A percentile compares a stretch with the other conserved stretches of the same genome.
Evolutionary conservation across 2,329 filamentous ascomycete species (phyloP).

Genomic region (Exophiala bonariae): DNA sequence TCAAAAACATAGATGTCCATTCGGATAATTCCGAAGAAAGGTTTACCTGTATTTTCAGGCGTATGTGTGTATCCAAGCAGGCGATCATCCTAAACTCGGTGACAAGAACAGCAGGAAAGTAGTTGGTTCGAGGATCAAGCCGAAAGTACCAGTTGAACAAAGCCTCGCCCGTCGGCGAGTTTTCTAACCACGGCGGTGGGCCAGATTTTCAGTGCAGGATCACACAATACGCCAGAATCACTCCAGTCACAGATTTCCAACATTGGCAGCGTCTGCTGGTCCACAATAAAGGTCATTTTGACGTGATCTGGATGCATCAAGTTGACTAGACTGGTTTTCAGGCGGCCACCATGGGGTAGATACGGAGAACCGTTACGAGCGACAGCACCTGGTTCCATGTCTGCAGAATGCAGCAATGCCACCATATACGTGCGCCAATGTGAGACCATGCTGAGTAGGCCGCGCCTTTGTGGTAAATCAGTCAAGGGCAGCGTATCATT

Average conservation of each 20-base stretch:
- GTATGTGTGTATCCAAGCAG: not conserved
- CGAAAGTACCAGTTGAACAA: too few relatives aligned
- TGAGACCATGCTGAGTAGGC: not conserved
- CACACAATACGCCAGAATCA: not conserved
- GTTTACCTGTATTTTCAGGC: too few relatives aligned
- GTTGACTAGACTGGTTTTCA: conserved; percentile 1
- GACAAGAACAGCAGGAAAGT: conserved; percentile 4
- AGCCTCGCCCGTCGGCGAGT: not conserved
- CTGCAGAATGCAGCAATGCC: conserved; percentile 1
- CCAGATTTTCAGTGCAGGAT: not conserved
- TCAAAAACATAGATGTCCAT: too few relatives aligned
- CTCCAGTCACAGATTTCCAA: conserved; percentile 6
- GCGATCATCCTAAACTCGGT: not conserved
- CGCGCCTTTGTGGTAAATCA: not conserved
- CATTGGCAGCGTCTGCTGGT: not conserved
- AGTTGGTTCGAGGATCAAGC: too few relatives aligned
- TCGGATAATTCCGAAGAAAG: too few relatives aligned
- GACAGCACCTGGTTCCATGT: too few relatives aligned
- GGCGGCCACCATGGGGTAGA: conserved; percentile 1
- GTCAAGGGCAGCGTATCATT: not conserved
- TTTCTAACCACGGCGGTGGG: too few relatives aligned
- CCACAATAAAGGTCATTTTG: conserved; percentile 1
- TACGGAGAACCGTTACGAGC: not conserved
- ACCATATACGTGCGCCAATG: conserved; percentile 4
- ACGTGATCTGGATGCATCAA: not conserved